phyloP scores from a whole-genome alignment of 2,329 filamentous ascomycete species.

The Achaetomium macrosporum region DNA sequence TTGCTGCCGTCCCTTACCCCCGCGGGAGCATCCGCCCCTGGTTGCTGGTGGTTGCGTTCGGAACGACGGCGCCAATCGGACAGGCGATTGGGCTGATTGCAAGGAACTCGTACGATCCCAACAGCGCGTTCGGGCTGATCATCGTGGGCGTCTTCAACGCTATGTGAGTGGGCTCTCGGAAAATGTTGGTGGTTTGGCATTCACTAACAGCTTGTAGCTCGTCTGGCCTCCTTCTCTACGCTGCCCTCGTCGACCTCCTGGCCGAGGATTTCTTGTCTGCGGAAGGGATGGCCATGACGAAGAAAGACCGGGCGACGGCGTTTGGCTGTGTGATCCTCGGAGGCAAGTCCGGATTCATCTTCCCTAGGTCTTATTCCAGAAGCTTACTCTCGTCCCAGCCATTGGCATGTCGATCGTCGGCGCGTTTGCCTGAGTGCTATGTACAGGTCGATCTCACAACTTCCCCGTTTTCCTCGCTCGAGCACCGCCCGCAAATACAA shows the following conservation, averaged over 20 bases:
- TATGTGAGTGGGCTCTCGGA: conserved; percentile 39
- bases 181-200: not conserved
- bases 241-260: conserved; percentile 56
- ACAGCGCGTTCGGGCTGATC: conserved; percentile 58
- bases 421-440: conserved; percentile 41
- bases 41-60: conserved; percentile 57
- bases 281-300: conserved; percentile 46
- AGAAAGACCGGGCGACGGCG: conserved; percentile 47
- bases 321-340: conserved; percentile 47
- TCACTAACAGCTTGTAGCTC: conserved; percentile 36
- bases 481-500: too few relatives aligned
- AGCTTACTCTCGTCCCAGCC: conserved; percentile 26
- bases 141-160: conserved; percentile 61
- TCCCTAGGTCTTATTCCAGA: not conserved
- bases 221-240: conserved; percentile 56
- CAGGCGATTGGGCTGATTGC: conserved; percentile 57
- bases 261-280: conserved; percentile 61
- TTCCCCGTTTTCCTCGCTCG: too few relatives aligned
- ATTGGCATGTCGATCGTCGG: conserved; percentile 43
- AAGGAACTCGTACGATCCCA: conserved; percentile 54
- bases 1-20: conserved; percentile 59
- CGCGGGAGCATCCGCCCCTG: conserved; percentile 52
- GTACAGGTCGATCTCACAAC: too few relatives aligned
- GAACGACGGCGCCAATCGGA: conserved; percentile 57
- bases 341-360: conserved; percentile 32